Evolutionary conservation across 2,329 filamentous ascomycete species (phyloP), one percentile per base, ranked within the genome.

Genomic region (Paracoccidioides lutzii): DNA sequence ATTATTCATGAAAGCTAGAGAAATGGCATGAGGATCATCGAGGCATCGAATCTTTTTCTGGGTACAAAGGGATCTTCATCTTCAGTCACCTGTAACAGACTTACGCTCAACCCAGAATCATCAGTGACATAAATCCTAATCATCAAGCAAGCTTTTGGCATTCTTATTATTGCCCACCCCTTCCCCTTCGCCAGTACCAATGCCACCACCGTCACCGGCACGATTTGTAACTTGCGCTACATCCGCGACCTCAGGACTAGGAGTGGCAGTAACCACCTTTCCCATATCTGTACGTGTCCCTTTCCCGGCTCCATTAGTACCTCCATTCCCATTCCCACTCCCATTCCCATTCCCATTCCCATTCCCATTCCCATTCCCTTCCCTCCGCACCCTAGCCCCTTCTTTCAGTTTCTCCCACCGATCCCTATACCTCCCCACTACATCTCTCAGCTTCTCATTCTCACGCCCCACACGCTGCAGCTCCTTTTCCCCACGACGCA

Each of bases 341-440:
- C 35, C 48, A 51, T 37, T 22, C n/a, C 9, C 9, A 51, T 40
- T 51, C 12, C 6, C 9, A 40, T 12, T 48, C 45, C 51, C 49
- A n/a, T n/a, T n/a, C 10, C 38, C 48, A 37, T 63, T 50, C 28
- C 54, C 57, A 51, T 57, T 57, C n/a, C 64, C 60, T 53, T 69
- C 69, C 53, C 69, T 63, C 55, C 73, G 67, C 12, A 68, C 71
- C 60, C 74, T 78, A 2, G 83, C 83, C 0, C 81, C 81, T 49
- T 82, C 81, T 67, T 86, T 85, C 61, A 88, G 68, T 61, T 81
- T 81, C 67, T 87, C 83, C 82, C 83, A 87, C 57, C 81, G 78
- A 55, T 83, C 80, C 52, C 81, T 68, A 65, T 86, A 86, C 55
- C 77, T 71, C 0, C 69, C 74, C 12, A 84, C 67, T 5, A 79